A percentile compares a stretch with the other conserved stretches of the same genome.
phyloP scores from a whole-genome alignment of 306 rosid genomes.

The Lotus japonicus region DNA sequence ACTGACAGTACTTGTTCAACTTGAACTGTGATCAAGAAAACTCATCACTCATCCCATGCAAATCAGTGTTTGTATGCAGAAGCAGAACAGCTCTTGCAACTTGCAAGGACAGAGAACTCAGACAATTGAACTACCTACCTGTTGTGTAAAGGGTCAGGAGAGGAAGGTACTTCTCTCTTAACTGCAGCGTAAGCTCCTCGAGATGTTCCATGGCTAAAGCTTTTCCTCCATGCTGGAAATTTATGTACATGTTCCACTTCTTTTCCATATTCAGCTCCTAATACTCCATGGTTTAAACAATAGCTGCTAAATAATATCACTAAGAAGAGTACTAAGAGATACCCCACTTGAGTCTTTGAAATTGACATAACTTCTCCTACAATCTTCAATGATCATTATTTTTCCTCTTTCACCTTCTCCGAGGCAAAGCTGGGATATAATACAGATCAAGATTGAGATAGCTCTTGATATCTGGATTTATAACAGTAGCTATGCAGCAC shows the following conservation, averaged over 20 bases:
- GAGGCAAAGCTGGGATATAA: slow-evolving; percentile 6
- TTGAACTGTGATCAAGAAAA: not conserved
- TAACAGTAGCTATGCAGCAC: not conserved
- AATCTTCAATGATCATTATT: slow-evolving; percentile 2
- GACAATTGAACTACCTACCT: slow-evolving; percentile 26
- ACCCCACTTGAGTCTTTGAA: slow-evolving; percentile 35
- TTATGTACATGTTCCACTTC: slow-evolving; percentile 16
- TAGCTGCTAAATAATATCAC: slow-evolving; percentile 32
- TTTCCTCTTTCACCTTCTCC: slow-evolving; percentile 12
- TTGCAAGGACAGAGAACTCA: not conserved
- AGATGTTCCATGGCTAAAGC: slow-evolving; percentile 6
- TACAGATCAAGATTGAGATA: not conserved
- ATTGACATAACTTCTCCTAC: slow-evolving; percentile 27
- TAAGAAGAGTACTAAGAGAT: slow-evolving; percentile 27
- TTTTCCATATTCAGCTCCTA: slow-evolving; percentile 30
- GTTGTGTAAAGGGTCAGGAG: slow-evolving; percentile 81
- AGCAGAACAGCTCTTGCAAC: not conserved
- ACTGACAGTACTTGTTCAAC: not conserved
- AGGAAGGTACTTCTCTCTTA: slow-evolving; percentile 62
- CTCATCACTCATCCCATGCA: not conserved
- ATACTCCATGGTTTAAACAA: slow-evolving; percentile 18
- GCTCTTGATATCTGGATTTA: not conserved
- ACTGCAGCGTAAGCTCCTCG: slow-evolving; percentile 28
- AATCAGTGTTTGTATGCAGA: not conserved
- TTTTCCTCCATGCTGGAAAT: slow-evolving; percentile 23